A percentile compares a stretch with the other conserved stretches of the same genome.
Conservation (phyloP, 2,329 filamentous ascomycete species). For the Tolypocladium paradoxum region DNA sequence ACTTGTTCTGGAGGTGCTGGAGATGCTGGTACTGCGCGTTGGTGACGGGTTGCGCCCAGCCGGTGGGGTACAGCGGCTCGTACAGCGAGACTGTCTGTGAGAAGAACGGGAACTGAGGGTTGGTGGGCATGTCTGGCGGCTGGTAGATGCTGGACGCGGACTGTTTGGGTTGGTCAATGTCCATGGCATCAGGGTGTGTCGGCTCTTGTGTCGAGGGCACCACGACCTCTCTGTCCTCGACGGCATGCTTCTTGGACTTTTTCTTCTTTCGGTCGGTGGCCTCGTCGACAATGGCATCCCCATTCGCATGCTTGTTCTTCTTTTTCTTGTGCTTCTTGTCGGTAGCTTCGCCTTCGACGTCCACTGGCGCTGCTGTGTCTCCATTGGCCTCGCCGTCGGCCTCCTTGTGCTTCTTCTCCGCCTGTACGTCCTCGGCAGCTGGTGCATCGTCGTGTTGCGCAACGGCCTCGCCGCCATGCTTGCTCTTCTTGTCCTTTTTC, state of each 20-base stretch:
- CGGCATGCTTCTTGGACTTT: constrained; percentile 20
- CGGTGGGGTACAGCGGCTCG: constrained; percentile 61
- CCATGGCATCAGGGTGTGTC: constrained; percentile 25
- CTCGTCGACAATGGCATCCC: constrained; percentile 4
- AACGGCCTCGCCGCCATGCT: constrained; percentile 6
- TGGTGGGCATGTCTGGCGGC: constrained; percentile 26
- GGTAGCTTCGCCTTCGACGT: constrained; percentile 4
- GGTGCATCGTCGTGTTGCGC: constrained; percentile 2
- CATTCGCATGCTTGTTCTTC: constrained; percentile 12
- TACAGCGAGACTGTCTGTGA: constrained; percentile 73
- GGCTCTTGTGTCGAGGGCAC: constrained; percentile 6
- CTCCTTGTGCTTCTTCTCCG: constrained; percentile 14
- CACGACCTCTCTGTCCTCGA: constrained; percentile 10
- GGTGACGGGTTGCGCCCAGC: constrained; percentile 59
- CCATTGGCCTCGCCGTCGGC: constrained; percentile 8
- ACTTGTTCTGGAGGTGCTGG: constrained; percentile 63
- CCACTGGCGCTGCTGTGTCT: constrained; percentile 9
- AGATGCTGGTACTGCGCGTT: constrained; percentile 65
- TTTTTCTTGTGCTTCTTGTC: constrained; percentile 21
- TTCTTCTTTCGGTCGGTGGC: constrained; percentile 18
- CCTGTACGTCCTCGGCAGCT: constrained; percentile 1
- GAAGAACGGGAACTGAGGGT: constrained; percentile 58
- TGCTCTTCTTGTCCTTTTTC: constrained; percentile 15
- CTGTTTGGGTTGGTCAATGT: constrained; percentile 23
- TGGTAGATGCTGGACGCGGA: constrained; percentile 23